Conservation (phyloP, 768 basidiomycete genomes). For the Lentinula aciculospora region DNA sequence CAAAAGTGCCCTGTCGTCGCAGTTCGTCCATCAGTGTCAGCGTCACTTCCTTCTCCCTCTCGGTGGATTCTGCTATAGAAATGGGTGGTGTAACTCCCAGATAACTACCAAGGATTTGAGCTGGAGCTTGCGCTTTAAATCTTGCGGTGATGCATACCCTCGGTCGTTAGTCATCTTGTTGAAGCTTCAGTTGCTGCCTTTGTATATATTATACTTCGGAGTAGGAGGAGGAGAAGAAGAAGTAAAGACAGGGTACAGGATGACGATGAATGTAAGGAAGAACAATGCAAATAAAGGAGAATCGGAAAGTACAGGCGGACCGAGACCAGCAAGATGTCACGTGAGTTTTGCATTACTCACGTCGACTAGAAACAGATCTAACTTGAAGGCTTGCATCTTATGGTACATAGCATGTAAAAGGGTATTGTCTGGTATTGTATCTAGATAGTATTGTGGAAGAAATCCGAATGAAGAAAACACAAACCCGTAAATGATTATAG, state of each 20-base stretch:
- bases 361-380: no score
- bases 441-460: neutral
- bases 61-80: constrained; percentile 65
- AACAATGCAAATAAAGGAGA: neutral
- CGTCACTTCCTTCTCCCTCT: constrained; percentile 80
- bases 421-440: no score
- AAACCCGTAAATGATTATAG: neutral
- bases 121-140: constrained; percentile 9
- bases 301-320: neutral
- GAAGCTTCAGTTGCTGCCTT: no score
- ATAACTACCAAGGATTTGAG: constrained; percentile 38
- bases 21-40: constrained; percentile 88
- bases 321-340: neutral
- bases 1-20: constrained; percentile 79
- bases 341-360: no score
- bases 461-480: neutral
- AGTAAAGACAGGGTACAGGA: neutral
- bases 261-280: neutral
- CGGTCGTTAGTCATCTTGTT: constrained; percentile 34
- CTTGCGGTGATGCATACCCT: constrained; percentile 24
- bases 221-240: neutral
- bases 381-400: no score
- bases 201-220: neutral
- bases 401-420: no score
- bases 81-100: constrained; percentile 86